Conservation (phyloP, 106 monocot species). For the Dioscorea zingiberensis region DNA sequence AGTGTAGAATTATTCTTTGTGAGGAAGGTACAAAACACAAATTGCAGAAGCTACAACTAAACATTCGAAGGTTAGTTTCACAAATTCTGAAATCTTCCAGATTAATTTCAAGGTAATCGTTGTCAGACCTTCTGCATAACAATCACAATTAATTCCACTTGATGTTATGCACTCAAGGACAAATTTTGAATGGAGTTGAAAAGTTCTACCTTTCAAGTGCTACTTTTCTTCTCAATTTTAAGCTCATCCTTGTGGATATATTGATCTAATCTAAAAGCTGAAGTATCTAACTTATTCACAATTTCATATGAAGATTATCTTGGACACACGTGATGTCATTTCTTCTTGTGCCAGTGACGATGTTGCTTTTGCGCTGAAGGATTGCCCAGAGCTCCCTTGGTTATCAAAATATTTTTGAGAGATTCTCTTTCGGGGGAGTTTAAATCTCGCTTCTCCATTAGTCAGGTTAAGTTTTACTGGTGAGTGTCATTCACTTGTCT, state of each 20-base stretch:
- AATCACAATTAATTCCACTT: too few species aligned
- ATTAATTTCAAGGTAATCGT: background rate
- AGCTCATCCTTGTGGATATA: background rate
- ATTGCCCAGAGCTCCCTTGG: constrained; percentile 83
- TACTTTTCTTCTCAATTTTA: background rate
- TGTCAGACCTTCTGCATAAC: too few species aligned
- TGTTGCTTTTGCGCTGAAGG: constrained; percentile 85
- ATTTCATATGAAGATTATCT: background rate
- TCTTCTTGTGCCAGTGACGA: constrained; percentile 43
- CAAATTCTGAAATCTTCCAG: background rate
- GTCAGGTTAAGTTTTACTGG: too few species aligned
- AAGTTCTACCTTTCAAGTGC: too few species aligned
- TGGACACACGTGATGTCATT: background rate
- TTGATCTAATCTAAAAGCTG: background rate
- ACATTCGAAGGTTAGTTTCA: constrained; percentile 73
- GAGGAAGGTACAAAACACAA: constrained; percentile 81
- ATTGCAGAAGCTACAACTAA: constrained; percentile 85
- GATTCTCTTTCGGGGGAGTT: too few species aligned
- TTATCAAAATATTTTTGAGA: constrained; percentile 56
- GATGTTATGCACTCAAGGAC: too few species aligned
- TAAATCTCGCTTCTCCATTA: too few species aligned
- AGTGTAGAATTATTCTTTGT: constrained; percentile 83
- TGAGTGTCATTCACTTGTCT: too few species aligned
- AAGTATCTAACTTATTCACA: background rate
- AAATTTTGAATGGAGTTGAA: too few species aligned